These are phyloP conservation scores for Coprinopsis sp. DNA, from an alignment of 768 basidiomycete species.

Conservation along the genomic window DNA sequence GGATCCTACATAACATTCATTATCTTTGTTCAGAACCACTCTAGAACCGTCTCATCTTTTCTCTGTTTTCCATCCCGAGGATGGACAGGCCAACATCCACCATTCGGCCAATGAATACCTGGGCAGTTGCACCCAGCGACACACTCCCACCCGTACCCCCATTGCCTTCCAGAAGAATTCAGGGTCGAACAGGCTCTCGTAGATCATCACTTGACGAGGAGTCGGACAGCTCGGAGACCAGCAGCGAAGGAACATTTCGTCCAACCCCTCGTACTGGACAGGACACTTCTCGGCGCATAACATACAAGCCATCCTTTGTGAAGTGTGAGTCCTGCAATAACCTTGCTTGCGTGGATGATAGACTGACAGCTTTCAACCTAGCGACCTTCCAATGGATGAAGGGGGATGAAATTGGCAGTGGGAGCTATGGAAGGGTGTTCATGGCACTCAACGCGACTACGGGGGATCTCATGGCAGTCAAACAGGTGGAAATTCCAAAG, in stretches of 20 bases:
- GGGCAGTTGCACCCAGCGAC: background rate
- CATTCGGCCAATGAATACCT: background rate
- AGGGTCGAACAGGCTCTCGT: too few species aligned
- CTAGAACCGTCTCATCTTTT: background rate
- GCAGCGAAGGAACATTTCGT: too few species aligned
- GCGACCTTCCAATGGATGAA: constrained; percentile 89
- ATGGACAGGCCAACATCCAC: constrained; percentile 2
- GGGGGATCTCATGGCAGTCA: constrained; percentile 93
- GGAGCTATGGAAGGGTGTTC: constrained; percentile 92
- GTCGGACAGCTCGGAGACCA: too few species aligned
- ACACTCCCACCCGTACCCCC: background rate
- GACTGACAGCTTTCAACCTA: constrained; percentile 20
- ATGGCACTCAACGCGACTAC: constrained; percentile 85
- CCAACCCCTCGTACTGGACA: too few species aligned
- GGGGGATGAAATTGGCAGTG: constrained; percentile 88
- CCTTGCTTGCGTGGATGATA: background rate
- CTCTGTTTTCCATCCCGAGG: background rate
- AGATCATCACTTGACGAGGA: background rate
- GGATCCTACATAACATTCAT: background rate
- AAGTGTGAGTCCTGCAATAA: constrained; percentile 2
- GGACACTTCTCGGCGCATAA: too few species aligned
- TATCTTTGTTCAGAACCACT: background rate
- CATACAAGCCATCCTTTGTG: constrained; percentile 6
- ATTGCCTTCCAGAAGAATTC: background rate
- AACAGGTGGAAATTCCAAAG: constrained; percentile 86